Evolutionary conservation across 352 stramenopile genomes (phyloP).

Genomic region (Phytophthora syringae): DNA sequence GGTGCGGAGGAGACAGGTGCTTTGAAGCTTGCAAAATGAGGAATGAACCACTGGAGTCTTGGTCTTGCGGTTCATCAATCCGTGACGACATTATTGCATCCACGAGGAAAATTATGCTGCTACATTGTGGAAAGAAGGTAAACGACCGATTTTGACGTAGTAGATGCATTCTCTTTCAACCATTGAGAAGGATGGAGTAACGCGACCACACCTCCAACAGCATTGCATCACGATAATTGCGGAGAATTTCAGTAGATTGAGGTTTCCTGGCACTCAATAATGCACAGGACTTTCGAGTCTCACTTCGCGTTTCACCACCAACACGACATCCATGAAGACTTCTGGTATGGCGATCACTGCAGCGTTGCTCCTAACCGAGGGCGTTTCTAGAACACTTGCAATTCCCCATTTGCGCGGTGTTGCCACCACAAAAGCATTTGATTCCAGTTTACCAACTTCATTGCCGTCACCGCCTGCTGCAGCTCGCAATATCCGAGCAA

Average conservation of each 20-base stretch:
- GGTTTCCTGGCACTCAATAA: background rate
- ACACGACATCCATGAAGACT: background rate
- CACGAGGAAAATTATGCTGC: background rate
- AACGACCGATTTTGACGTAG: background rate
- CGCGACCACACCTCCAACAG: background rate
- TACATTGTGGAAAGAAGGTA: background rate
- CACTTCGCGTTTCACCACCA: background rate
- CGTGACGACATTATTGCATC: background rate
- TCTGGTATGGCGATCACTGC: background rate
- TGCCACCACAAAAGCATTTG: background rate
- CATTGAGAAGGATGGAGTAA: background rate
- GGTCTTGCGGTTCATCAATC: background rate
- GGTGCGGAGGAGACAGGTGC: background rate
- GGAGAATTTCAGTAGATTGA: background rate
- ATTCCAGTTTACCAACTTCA: background rate
- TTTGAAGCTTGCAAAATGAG: background rate
- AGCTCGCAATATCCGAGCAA: background rate
- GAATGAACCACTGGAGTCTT: constrained; percentile 1
- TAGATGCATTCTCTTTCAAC: background rate
- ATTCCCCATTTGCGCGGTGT: background rate
- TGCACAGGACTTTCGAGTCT: background rate
- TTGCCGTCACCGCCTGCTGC: background rate
- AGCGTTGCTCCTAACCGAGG: background rate
- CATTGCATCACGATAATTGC: background rate
- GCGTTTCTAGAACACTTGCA: background rate